Percentiles rank a stretch among this genome's conserved stretches.
phyloP scores from a whole-genome alignment of 148 eudicot species.

The Fagopyrum esculentum region DNA sequence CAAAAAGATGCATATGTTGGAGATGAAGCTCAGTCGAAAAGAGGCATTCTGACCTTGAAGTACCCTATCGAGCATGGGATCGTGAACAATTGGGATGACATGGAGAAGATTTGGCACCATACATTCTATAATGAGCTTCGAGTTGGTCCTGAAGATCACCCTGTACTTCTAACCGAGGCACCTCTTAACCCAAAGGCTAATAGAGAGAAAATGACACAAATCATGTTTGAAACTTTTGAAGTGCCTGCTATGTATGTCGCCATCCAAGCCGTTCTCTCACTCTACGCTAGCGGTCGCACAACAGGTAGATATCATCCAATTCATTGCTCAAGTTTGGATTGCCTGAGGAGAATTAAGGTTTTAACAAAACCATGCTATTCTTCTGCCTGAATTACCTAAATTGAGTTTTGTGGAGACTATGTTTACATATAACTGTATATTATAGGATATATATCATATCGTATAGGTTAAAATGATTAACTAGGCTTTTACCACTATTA shows the following conservation, averaged over 20 bases:
- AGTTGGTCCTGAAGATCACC: conserved; percentile 65
- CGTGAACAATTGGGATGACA: conserved; percentile 40
- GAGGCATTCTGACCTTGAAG: conserved; percentile 13
- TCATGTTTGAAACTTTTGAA: conserved; percentile 44
- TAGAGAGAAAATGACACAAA: conserved; percentile 48
- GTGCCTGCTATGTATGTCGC: conserved; percentile 44
- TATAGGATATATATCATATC: too few relatives aligned
- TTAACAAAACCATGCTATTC: too few relatives aligned
- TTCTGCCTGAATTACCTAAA: too few relatives aligned
- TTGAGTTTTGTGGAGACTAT: too few relatives aligned
- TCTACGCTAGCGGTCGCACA: conserved; percentile 17
- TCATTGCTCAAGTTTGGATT: neutral
- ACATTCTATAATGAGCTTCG: conserved; percentile 49
- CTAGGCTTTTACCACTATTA: too few relatives aligned
- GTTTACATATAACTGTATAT: too few relatives aligned
- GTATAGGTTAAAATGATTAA: too few relatives aligned
- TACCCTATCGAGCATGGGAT: conserved; percentile 15
- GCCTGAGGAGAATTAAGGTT: neutral
- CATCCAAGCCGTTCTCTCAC: conserved; percentile 35
- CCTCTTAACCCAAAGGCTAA: conserved; percentile 55
- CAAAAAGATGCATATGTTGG: conserved; percentile 48
- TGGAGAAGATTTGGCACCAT: conserved; percentile 56
- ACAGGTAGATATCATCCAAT: conserved; percentile 3
- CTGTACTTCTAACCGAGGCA: conserved; percentile 48
- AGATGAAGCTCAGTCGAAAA: conserved; percentile 53